Percentiles rank a stretch among this genome's conserved stretches.
These are phyloP conservation scores for Collybiopsis luxurians DNA, from an alignment of 768 basidiomycete species.

Conservation along the genomic window DNA sequence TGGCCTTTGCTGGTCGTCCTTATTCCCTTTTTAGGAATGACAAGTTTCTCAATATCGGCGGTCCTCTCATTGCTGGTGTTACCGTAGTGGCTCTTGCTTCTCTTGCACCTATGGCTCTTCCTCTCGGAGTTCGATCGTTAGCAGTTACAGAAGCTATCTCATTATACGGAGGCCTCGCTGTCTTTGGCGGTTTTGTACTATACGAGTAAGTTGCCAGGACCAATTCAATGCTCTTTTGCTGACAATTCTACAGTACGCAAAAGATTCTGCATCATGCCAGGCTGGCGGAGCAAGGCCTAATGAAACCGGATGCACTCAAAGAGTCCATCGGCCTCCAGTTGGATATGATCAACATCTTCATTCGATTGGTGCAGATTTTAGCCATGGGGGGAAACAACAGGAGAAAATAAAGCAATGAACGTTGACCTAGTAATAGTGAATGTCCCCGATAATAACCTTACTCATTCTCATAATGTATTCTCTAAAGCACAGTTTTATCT, in stretches of 20 bases:
- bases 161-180: conserved; percentile 85
- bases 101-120: conserved; percentile 88
- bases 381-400: conserved; percentile 62
- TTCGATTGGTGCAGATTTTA: conserved; percentile 80
- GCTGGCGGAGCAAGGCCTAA: conserved; percentile 62
- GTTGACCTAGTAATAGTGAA: background rate
- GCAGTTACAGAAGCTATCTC: conserved; percentile 76
- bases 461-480: background rate
- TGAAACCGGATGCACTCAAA: conserved; percentile 70
- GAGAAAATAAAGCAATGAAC: conserved; percentile 29
- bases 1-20: background rate
- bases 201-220: conserved; percentile 63
- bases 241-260: conserved; percentile 62
- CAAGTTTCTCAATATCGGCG: conserved; percentile 83
- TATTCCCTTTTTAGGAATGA: conserved; percentile 49
- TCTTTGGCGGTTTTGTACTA: conserved; percentile 84
- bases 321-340: conserved; percentile 80
- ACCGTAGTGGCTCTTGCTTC: conserved; percentile 84
- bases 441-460: background rate
- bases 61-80: conserved; percentile 84
- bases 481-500: conserved; percentile 10
- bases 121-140: conserved; percentile 74
- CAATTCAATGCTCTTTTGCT: background rate
- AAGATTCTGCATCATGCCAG: conserved; percentile 80
- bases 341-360: conserved; percentile 89